Base-by-base conservation (phyloP, 768 basidiomycete genomes). In the Lepiota venenata region DNA sequence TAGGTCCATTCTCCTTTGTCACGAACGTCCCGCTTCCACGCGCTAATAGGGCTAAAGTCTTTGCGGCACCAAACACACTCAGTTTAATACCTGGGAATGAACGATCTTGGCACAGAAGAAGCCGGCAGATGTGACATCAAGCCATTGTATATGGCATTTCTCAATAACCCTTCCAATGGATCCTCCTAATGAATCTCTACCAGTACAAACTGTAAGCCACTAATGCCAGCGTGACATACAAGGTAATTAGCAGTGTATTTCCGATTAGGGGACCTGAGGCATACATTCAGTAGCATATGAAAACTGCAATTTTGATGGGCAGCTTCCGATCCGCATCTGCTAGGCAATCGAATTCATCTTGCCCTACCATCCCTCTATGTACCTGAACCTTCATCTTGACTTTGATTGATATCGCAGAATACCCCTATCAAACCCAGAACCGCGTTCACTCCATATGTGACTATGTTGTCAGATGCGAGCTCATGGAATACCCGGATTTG, bases 141-240 rank as follows among this genome's bases (percentile, higher is more conserved):
- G 1, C 95, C 94, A 50, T 98, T 92, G 62, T 99, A 98, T 66
- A 99, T 77, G 0, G 96, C 97, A 66, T 98, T 98, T 4, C 96
- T 96, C 1, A 99, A 76, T 16, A n/a, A n/a, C n/a, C n/a, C n/a
- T n/a, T n/a, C n/a, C n/a, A n/a, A n/a, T n/a, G n/a, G n/a, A 99
- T 91, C 1, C 92, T 78, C 0, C 97, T 97, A 56, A 98, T 88
- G 69, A 96, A 94, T 1, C 85, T 80, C 65, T 91, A 98, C 96
- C 96, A 98, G 40, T 80, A 83, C 45, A 98, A 74, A 64, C 86
- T 94, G 64, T 92, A 88, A 0, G 80, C 89, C 95, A 63, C 15
- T 22, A 27, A 29, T 8, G 32, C 3, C 47, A 8, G 43, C 39
- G 45, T 39, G 27, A 21, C 8, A 20, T 42, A 16, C 12, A 27